Conservation (phyloP, 495 filamentous ascomycete species). For the Penicillium chermesinum region DNA sequence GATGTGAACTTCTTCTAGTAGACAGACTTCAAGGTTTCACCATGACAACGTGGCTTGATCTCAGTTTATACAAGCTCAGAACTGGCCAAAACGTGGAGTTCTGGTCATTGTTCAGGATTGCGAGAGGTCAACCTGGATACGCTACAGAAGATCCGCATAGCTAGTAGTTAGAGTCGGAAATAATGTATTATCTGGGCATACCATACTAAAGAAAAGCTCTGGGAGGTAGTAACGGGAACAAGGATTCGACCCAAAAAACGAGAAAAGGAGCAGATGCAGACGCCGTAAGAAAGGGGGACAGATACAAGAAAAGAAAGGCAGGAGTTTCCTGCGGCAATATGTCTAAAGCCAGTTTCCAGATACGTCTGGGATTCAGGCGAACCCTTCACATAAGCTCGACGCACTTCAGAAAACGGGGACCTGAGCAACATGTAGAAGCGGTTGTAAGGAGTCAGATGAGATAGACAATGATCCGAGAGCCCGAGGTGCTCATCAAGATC, state of each 20-base stretch:
- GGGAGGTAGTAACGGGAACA: conserved; percentile 6
- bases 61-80: too few species aligned
- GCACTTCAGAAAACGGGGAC: conserved; percentile 5
- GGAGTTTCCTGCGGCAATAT: conserved; percentile 28
- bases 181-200: conserved; percentile 41
- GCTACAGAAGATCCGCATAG: too few species aligned
- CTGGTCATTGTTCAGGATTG: too few species aligned
- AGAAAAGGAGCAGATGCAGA: conserved; percentile 33
- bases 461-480: conserved; percentile 12
- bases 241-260: conserved; percentile 5
- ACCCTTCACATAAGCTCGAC: conserved; percentile 8
- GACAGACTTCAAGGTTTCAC: too few species aligned
- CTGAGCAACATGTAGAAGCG: not conserved
- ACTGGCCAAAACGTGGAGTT: too few species aligned
- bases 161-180: conserved; percentile 18
- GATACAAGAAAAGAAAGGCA: conserved; percentile 22
- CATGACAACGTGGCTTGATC: too few species aligned
- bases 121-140: too few species aligned
- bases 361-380: conserved; percentile 17
- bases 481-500: conserved; percentile 5
- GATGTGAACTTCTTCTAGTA: too few species aligned
- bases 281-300: conserved; percentile 30
- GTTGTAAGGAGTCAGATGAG: conserved; percentile 12
- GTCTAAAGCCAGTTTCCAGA: conserved; percentile 36
- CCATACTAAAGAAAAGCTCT: conserved; percentile 29